A percentile compares a stretch with the other conserved stretches of the same genome.
phyloP scores from a whole-genome alignment of 345 rosid genomes.

The Populus davidiana region DNA sequence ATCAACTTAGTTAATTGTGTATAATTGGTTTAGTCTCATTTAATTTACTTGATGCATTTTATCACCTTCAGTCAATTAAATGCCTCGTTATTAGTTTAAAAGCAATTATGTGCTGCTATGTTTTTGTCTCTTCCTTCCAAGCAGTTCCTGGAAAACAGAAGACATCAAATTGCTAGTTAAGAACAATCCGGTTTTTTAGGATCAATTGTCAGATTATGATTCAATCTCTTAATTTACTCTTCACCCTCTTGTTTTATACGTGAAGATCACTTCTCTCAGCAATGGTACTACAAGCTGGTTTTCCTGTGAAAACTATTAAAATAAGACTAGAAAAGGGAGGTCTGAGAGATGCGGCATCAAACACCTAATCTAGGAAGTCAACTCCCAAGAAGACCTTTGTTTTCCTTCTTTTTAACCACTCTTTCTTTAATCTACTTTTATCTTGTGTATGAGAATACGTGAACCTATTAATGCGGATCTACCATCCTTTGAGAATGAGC shows the following conservation, averaged over 20 bases:
- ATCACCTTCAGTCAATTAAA: neutral
- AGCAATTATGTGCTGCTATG: neutral
- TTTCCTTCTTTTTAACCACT: neutral
- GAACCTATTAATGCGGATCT: constrained; percentile 42
- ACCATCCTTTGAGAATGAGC: constrained; percentile 18
- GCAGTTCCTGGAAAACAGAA: neutral
- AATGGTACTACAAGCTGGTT: neutral
- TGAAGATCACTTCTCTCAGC: neutral
- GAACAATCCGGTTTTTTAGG: too few species aligned
- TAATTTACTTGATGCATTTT: neutral
- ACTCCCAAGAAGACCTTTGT: constrained; percentile 20
- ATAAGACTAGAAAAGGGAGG: neutral
- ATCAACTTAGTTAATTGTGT: neutral
- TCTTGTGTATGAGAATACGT: constrained; percentile 38
- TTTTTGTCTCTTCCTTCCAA: neutral
- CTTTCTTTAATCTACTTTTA: neutral
- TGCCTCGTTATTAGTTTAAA: neutral
- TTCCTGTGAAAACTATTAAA: neutral
- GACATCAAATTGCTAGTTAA: neutral
- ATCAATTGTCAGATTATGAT: too few species aligned
- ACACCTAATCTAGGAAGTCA: constrained; percentile 42
- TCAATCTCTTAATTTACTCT: too few species aligned
- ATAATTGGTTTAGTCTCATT: neutral
- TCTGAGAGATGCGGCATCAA: constrained; percentile 25
- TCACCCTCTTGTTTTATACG: neutral